These are phyloP conservation scores for Panaeolus papilionaceus DNA, from an alignment of 768 basidiomycete species.

Conservation along the genomic window DNA sequence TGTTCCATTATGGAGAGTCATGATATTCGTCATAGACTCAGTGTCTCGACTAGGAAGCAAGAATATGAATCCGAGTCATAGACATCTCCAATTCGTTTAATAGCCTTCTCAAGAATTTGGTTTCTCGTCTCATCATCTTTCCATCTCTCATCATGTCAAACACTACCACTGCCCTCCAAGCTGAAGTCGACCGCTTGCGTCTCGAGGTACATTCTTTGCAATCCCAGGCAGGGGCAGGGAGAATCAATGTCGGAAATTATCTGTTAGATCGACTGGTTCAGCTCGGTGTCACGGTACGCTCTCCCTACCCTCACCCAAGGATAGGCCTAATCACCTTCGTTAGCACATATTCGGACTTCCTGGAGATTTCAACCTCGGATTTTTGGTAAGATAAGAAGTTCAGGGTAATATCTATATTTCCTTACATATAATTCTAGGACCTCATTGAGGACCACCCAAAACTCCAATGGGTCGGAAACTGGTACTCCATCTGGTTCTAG, in stretches of 20 bases:
- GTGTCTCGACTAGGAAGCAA: background rate
- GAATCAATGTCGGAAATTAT: conserved; percentile 63
- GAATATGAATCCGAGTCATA: conserved; percentile 1
- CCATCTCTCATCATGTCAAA: conserved; percentile 25
- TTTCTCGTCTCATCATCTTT: conserved; percentile 13
- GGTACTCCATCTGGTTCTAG: conserved; percentile 44
- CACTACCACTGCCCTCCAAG: conserved; percentile 30
- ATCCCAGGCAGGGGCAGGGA: conserved; percentile 42
- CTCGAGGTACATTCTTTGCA: conserved; percentile 51
- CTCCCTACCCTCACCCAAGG: background rate
- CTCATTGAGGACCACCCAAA: conserved; percentile 78
- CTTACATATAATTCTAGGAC: conserved; percentile 53
- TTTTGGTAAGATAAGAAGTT: conserved; percentile 45
- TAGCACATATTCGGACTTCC: conserved; percentile 86
- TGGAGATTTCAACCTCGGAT: conserved; percentile 86
- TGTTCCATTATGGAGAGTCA: background rate
- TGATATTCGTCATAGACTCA: background rate
- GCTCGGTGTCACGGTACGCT: conserved; percentile 64
- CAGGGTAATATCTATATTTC: background rate
- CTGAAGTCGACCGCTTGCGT: conserved; percentile 45
- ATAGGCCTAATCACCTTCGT: conserved; percentile 16
- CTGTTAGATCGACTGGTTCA: conserved; percentile 68
- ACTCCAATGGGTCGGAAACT: conserved; percentile 90
- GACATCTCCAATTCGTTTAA: background rate
- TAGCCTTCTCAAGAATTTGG: conserved; percentile 1